These are phyloP conservation scores for Fistulifera pelliculosa DNA, from an alignment of 108 stramenopile species.

Conservation along the genomic window DNA sequence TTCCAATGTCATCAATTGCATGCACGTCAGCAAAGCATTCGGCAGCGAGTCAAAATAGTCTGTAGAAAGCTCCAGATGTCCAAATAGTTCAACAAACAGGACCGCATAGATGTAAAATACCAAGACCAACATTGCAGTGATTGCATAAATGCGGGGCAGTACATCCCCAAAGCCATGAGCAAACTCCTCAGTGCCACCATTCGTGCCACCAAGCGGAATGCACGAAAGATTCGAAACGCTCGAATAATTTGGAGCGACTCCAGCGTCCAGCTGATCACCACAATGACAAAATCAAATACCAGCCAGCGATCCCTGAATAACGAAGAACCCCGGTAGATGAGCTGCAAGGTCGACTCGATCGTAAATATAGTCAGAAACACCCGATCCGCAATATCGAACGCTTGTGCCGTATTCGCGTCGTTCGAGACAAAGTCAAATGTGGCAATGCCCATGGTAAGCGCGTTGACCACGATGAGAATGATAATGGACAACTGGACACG, in stretches of 20 bases:
- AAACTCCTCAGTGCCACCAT: constrained; percentile 44
- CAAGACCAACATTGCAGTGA: constrained; percentile 40
- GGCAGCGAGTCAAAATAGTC: constrained; percentile 44
- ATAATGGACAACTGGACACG: constrained; percentile 38
- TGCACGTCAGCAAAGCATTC: constrained; percentile 46
- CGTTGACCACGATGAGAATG: constrained; percentile 50
- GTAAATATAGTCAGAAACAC: constrained; percentile 52
- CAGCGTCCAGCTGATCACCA: constrained; percentile 54
- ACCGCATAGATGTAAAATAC: constrained; percentile 71
- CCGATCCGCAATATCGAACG: constrained; percentile 30
- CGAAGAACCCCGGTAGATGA: constrained; percentile 34
- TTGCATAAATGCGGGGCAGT: constrained; percentile 58
- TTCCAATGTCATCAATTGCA: constrained; percentile 70
- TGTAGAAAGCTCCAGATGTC: constrained; percentile 8
- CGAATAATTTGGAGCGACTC: constrained; percentile 48
- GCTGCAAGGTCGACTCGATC: constrained; percentile 47
- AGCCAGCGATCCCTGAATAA: constrained; percentile 56
- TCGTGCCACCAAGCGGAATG: constrained; percentile 51
- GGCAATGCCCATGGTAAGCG: constrained; percentile 56
- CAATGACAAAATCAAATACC: constrained; percentile 53
- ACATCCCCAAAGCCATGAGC: constrained; percentile 51
- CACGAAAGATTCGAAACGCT: constrained; percentile 66
- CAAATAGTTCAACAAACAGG: constrained; percentile 45
- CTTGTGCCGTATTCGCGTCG: constrained; percentile 19
- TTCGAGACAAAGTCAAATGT: constrained; percentile 63